A percentile compares a stretch with the other conserved stretches of the same genome.
phyloP scores from a whole-genome alignment of 75 land plant genomes.

The Sequoiadendron giganteum region DNA sequence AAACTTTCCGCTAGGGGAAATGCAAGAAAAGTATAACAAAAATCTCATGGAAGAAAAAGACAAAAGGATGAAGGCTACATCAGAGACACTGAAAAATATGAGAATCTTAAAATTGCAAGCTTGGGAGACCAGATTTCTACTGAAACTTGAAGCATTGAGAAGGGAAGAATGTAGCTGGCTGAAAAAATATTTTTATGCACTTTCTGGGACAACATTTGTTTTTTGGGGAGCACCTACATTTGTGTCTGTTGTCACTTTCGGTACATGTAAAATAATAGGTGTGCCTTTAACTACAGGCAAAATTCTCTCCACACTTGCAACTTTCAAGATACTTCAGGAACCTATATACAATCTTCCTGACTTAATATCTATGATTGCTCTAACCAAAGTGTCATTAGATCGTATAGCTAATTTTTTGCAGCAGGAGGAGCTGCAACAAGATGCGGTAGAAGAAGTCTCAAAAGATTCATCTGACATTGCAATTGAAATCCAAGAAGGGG shows the following conservation, averaged over 20 bases:
- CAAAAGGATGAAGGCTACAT: slow-evolving; percentile 61
- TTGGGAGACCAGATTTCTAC: slow-evolving; percentile 68
- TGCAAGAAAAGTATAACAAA: slow-evolving; percentile 47
- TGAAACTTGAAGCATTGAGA: slow-evolving; percentile 52
- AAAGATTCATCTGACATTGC: slow-evolving; percentile 35
- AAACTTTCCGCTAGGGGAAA: slow-evolving; percentile 25
- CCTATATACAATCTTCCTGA: slow-evolving; percentile 83
- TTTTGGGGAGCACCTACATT: slow-evolving; percentile 67
- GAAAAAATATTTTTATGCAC: slow-evolving; percentile 49
- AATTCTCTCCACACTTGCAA: no score
- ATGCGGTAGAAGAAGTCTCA: slow-evolving; percentile 47
- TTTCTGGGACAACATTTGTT: slow-evolving; percentile 37
- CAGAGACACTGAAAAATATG: slow-evolving; percentile 40
- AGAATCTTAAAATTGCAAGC: slow-evolving; percentile 81
- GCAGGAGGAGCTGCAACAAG: slow-evolving; percentile 60
- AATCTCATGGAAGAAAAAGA: slow-evolving; percentile 83
- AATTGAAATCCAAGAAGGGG: slow-evolving; percentile 33
- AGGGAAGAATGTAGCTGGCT: slow-evolving; percentile 26
- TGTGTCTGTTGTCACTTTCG: slow-evolving; percentile 48
- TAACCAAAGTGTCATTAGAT: slow-evolving; percentile 23
- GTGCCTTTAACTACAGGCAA: slow-evolving; percentile 70
- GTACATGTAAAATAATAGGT: slow-evolving; percentile 63
- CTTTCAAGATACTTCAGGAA: slow-evolving; percentile 41
- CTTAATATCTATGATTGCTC: slow-evolving; percentile 41
- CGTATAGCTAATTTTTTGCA: slow-evolving; percentile 62